Percentiles rank a stretch among this genome's conserved stretches.
These are phyloP conservation scores for Picea glauca DNA, from an alignment of 75 land plant genomes.

Conservation along the genomic window DNA sequence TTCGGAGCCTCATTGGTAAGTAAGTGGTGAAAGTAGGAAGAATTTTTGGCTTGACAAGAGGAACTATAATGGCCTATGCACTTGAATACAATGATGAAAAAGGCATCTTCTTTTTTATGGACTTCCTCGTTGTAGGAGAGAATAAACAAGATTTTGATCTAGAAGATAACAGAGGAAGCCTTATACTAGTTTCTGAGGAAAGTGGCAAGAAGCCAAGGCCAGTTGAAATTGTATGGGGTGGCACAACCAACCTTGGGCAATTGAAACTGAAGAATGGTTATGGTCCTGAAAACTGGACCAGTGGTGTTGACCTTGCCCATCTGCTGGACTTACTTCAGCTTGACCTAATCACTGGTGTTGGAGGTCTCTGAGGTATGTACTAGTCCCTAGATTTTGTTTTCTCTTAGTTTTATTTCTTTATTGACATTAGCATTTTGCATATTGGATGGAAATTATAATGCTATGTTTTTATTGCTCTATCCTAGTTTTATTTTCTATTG, in stretches of 20 bases:
- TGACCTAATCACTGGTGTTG: constrained; percentile 51
- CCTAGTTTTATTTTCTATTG: too few species aligned
- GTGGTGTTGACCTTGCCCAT: constrained; percentile 88
- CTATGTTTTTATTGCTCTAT: too few species aligned
- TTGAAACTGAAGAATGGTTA: constrained; percentile 63
- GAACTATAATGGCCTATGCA: constrained; percentile 78
- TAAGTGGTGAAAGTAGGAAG: constrained; percentile 81
- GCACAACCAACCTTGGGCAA: constrained; percentile 75
- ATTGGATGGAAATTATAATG: too few species aligned
- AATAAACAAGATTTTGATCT: constrained; percentile 78
- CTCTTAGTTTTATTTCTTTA: too few species aligned
- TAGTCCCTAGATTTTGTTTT: not conserved
- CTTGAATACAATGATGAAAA: constrained; percentile 91
- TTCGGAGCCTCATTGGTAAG: constrained; percentile 63
- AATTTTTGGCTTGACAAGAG: constrained; percentile 78
- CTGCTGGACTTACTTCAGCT: constrained; percentile 88
- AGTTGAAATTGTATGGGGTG: constrained; percentile 87
- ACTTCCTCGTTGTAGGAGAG: constrained; percentile 84
- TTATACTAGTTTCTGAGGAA: constrained; percentile 47
- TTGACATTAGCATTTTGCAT: too few species aligned
- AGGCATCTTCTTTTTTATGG: constrained; percentile 80
- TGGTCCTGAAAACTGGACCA: constrained; percentile 86
- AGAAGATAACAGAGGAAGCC: constrained; percentile 90
- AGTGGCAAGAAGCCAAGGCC: constrained; percentile 61
- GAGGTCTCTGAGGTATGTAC: constrained; percentile 57